These are phyloP conservation scores for Aspergillus aculeatus DNA, from an alignment of 2,329 filamentous ascomycete genomes.

Conservation along the genomic window DNA sequence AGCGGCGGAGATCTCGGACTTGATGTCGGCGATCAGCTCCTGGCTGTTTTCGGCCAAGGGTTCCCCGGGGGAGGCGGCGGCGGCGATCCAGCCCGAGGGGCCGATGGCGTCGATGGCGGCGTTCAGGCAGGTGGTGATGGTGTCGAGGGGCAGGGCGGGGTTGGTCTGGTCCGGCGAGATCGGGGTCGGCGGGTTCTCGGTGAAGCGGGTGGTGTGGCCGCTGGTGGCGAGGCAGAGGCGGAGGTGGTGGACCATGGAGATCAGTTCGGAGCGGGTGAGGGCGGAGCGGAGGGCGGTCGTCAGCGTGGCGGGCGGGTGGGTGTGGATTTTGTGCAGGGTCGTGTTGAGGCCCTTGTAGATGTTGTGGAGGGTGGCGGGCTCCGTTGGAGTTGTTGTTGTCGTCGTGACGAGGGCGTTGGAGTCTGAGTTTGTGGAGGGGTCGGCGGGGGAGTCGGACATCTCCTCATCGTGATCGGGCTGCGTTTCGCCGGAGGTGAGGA, in stretches of 20 bases:
- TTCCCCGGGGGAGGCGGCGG: constrained; percentile 28
- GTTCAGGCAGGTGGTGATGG: constrained; percentile 43
- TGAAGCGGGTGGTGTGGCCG: constrained; percentile 44
- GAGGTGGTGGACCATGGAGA: constrained; percentile 44
- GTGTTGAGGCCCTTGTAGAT: constrained; percentile 42
- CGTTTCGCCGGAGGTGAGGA: constrained; percentile 31
- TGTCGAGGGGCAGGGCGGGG: constrained; percentile 38
- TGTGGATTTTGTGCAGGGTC: constrained; percentile 38
- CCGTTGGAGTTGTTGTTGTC: constrained; percentile 21
- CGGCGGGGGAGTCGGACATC: background rate
- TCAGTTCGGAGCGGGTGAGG: constrained; percentile 40
- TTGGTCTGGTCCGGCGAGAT: constrained; percentile 36
- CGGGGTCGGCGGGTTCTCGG: constrained; percentile 39
- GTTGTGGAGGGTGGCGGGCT: constrained; percentile 28
- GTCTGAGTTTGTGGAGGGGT: constrained; percentile 12
- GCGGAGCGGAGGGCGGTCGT: constrained; percentile 38
- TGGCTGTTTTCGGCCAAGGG: constrained; percentile 36
- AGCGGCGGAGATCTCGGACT: constrained; percentile 49
- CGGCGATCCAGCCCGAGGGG: constrained; percentile 48
- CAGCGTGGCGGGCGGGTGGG: constrained; percentile 30
- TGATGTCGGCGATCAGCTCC: constrained; percentile 48
- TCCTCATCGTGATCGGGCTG: no score
- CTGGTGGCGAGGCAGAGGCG: constrained; percentile 45
- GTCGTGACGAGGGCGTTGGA: constrained; percentile 15
- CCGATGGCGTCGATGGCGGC: constrained; percentile 49